These are phyloP conservation scores for Colletotrichum sp. DNA, from an alignment of 2,329 filamentous ascomycete genomes.

Conservation along the genomic window DNA sequence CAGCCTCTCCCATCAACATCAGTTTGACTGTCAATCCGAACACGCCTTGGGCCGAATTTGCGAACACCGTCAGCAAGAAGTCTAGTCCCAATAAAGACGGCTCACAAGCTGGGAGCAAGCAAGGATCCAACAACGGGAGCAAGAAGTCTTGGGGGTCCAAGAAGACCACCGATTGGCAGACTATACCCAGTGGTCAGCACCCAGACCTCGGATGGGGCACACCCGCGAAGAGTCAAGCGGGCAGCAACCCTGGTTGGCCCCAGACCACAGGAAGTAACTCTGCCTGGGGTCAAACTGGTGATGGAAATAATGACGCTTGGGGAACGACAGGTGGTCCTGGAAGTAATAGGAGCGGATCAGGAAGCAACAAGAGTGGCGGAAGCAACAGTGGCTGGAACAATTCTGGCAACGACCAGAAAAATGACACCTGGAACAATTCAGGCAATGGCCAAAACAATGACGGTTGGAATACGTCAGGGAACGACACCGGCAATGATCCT, in stretches of 20 bases:
- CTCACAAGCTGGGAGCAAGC: background rate
- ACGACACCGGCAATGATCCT: background rate
- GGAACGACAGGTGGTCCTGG: background rate
- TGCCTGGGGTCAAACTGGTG: background rate
- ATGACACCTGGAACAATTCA: background rate
- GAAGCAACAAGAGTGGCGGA: background rate
- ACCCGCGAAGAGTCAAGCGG: background rate
- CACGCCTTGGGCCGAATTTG: constrained; percentile 15
- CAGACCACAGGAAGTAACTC: background rate
- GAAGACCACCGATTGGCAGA: background rate
- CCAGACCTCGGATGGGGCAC: constrained; percentile 8
- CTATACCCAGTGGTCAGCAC: constrained; percentile 7
- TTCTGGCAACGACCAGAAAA: background rate
- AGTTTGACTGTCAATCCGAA: constrained; percentile 17
- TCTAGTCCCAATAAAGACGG: background rate
- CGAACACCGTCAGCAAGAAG: constrained; percentile 1
- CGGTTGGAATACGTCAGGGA: background rate
- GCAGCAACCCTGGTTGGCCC: background rate
- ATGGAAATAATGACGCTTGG: constrained; percentile 3
- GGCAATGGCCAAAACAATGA: background rate
- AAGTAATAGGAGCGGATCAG: constrained; percentile 12
- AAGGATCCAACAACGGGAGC: constrained; percentile 13
- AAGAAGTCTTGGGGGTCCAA: constrained; percentile 20
- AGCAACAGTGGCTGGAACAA: constrained; percentile 15
- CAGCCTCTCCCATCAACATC: constrained; percentile 14